Evolutionary conservation across 2,329 filamentous ascomycete species (phyloP).

Genomic region (Xylariaceae sp.): DNA sequence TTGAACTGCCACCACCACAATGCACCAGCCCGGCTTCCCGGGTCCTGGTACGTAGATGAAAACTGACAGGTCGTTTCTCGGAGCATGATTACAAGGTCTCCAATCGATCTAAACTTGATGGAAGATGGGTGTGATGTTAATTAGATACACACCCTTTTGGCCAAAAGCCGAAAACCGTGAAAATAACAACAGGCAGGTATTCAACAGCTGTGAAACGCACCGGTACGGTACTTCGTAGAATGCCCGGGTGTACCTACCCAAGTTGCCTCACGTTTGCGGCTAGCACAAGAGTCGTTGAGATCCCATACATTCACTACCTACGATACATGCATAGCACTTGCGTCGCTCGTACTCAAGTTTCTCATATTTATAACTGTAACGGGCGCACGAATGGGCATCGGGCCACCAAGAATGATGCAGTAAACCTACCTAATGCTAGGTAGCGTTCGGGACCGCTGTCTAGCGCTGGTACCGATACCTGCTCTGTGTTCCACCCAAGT

Average conservation of each 20-base stretch:
- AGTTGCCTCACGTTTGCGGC: slow-evolving; percentile 11
- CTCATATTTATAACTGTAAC: no score
- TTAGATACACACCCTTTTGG: slow-evolving; percentile 7
- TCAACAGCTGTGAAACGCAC: neutral
- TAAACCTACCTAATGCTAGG: no score
- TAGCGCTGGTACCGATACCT: no score
- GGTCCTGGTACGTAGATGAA: slow-evolving; percentile 15
- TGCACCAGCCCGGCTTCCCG: slow-evolving; percentile 21
- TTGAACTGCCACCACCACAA: slow-evolving; percentile 10
- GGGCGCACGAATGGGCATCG: no score
- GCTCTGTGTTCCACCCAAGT: no score
- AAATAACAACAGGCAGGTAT: neutral
- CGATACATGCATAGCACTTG: neutral
- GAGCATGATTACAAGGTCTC: slow-evolving; percentile 9
- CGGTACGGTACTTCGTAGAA: neutral
- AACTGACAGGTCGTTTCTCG: slow-evolving; percentile 15
- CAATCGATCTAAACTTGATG: slow-evolving; percentile 16
- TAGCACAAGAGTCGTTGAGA: slow-evolving; percentile 3
- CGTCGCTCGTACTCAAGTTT: no score
- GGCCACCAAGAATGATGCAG: no score
- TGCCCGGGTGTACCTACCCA: neutral
- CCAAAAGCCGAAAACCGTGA: neutral
- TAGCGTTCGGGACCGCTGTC: no score
- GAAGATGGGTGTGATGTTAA: slow-evolving; percentile 4
- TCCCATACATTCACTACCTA: neutral